Percentiles rank a stretch among this genome's conserved stretches.
phyloP scores from a whole-genome alignment of 78 protist genomes.

The Ministeria vibrans region DNA sequence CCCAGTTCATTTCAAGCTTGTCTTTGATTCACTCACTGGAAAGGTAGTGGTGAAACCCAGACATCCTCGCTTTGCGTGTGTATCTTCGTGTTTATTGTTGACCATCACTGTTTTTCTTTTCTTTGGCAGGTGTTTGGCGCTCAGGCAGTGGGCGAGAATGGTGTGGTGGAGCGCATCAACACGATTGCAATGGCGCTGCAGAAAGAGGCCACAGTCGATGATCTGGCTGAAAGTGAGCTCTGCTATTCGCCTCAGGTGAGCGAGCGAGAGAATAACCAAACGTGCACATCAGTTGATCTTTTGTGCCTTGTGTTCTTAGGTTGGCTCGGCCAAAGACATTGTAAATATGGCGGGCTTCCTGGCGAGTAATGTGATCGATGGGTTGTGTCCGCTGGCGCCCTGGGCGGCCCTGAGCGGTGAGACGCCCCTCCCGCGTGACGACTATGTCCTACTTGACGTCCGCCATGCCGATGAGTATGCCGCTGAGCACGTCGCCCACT shows the following conservation, averaged over 20 bases:
- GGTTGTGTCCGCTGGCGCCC: not conserved
- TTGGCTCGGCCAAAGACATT: slow-evolving; percentile 34
- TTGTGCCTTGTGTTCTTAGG: no score
- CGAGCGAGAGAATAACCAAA: no score
- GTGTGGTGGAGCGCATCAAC: slow-evolving; percentile 43
- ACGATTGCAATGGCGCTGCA: slow-evolving; percentile 32
- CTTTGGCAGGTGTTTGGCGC: slow-evolving; percentile 13
- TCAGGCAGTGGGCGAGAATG: slow-evolving; percentile 37
- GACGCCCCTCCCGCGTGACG: not conserved
- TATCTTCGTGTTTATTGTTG: not conserved
- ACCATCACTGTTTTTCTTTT: not conserved
- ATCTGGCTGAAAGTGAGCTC: slow-evolving; percentile 36
- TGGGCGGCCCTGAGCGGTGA: slow-evolving; percentile 1
- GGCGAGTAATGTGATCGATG: slow-evolving; percentile 16
- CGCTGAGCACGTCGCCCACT: no score
- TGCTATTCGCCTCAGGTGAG: slow-evolving; percentile 44
- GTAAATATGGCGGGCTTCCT: slow-evolving; percentile 37
- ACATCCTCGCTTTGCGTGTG: no score
- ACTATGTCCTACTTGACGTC: slow-evolving; percentile 9
- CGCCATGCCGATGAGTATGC: slow-evolving; percentile 23
- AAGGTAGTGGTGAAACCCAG: no score
- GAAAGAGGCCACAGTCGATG: slow-evolving; percentile 27
- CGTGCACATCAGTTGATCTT: no score
- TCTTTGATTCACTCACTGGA: slow-evolving; percentile 10
- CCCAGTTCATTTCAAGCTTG: slow-evolving; percentile 14